These are phyloP conservation scores for Dothideomycetes sp. DNA, from an alignment of 2,329 filamentous ascomycete species.

Conservation along the genomic window DNA sequence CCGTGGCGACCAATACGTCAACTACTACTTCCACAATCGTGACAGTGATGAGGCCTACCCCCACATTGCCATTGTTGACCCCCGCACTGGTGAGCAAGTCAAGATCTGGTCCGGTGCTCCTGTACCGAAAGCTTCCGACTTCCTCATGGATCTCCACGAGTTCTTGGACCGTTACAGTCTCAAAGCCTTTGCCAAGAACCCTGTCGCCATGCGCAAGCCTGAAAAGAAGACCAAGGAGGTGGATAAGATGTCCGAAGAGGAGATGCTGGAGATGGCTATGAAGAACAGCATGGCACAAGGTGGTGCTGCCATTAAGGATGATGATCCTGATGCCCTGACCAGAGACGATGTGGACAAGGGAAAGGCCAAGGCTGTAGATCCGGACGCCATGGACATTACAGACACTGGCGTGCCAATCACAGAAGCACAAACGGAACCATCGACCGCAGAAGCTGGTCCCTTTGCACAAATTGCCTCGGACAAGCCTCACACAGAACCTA, in stretches of 20 bases:
- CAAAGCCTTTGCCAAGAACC: constrained; percentile 80
- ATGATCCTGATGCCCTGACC: constrained; percentile 83
- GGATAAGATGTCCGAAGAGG: constrained; percentile 87
- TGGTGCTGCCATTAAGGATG: constrained; percentile 43
- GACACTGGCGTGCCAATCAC: constrained; percentile 19
- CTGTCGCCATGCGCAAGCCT: constrained; percentile 69
- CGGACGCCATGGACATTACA: constrained; percentile 23
- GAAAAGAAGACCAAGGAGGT: constrained; percentile 60
- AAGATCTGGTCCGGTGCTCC: constrained; percentile 89
- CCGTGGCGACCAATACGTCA: constrained; percentile 69
- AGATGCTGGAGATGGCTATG: constrained; percentile 91
- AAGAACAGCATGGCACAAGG: constrained; percentile 63
- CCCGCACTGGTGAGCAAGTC: constrained; percentile 90
- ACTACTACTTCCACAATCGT: constrained; percentile 74
- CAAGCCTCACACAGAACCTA: constrained; percentile 69
- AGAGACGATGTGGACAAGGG: constrained; percentile 44
- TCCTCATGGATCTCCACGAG: constrained; percentile 84
- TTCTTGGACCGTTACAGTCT: constrained; percentile 97
- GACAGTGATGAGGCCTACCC: constrained; percentile 87
- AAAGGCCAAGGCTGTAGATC: constrained; percentile 46
- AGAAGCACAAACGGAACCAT: constrained; percentile 22
- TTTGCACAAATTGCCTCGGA: constrained; percentile 66
- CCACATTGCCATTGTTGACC: constrained; percentile 91
- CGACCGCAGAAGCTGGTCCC: constrained; percentile 29
- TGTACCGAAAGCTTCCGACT: constrained; percentile 66